These are phyloP conservation scores for Saxispiralis lemnorum DNA, from an alignment of 495 filamentous ascomycete species.

Conservation along the genomic window DNA sequence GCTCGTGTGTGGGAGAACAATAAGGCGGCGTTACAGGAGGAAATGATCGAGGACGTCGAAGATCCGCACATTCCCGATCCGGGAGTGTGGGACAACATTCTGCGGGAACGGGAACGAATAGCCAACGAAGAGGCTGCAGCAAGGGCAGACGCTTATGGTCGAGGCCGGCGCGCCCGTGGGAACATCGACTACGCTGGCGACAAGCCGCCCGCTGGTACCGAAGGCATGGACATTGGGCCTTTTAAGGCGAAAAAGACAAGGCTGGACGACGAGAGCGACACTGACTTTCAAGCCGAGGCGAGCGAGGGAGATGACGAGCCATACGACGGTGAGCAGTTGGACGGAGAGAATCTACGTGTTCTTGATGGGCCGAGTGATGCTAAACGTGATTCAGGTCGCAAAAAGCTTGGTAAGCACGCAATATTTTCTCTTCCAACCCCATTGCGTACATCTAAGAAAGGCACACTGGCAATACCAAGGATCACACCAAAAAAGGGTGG, in stretches of 20 bases:
- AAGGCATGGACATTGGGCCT: constrained; percentile 5
- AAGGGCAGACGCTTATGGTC: constrained; percentile 53
- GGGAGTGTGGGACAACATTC: constrained; percentile 76
- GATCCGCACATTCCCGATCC: constrained; percentile 30
- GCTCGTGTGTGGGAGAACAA: constrained; percentile 89
- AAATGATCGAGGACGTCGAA: constrained; percentile 32
- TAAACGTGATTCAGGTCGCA: constrained; percentile 14
- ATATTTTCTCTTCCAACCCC: background rate
- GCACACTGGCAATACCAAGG: background rate
- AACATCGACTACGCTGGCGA: constrained; percentile 19
- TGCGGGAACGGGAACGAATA: constrained; percentile 61
- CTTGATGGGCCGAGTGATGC: constrained; percentile 1
- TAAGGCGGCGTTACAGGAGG: constrained; percentile 40
- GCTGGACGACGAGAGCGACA: constrained; percentile 26
- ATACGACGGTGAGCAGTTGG: constrained; percentile 1
- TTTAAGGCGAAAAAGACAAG: constrained; percentile 8
- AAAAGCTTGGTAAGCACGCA: constrained; percentile 12
- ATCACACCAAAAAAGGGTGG: background rate
- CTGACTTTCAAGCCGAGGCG: constrained; percentile 34
- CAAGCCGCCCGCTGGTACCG: constrained; percentile 11
- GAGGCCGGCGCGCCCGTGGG: constrained; percentile 52
- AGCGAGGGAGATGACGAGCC: constrained; percentile 14
- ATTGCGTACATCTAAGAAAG: constrained; percentile 3
- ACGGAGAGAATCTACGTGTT: background rate
- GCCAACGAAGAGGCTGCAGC: constrained; percentile 49